Evolutionary conservation across 306 rosid species (phyloP).

Genomic region (Neltuma alba): DNA sequence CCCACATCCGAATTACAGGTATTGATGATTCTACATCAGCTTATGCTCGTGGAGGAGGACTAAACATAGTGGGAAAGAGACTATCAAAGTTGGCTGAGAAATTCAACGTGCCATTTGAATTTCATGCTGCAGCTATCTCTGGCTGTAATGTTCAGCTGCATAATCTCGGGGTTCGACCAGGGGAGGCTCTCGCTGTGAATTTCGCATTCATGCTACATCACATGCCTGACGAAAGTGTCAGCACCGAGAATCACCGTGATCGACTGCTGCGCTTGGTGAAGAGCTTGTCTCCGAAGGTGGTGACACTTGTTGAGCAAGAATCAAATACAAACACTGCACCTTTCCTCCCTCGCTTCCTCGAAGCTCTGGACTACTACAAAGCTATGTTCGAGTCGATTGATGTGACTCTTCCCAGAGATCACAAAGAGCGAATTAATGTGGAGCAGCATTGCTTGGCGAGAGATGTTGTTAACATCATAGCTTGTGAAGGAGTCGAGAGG

Average conservation of each 20-base stretch:
- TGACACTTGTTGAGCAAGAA: conserved; percentile 98
- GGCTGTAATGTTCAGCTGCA: conserved; percentile 71
- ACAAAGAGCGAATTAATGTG: conserved; percentile 79
- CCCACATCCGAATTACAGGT: conserved; percentile 93
- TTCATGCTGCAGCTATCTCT: conserved; percentile 72
- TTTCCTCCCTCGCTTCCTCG: conserved; percentile 78
- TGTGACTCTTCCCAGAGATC: conserved; percentile 73
- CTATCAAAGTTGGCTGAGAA: conserved; percentile 72
- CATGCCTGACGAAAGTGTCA: conserved; percentile 96
- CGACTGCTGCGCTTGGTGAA: conserved; percentile 76
- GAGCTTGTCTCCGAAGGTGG: conserved; percentile 89
- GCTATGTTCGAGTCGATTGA: conserved; percentile 97
- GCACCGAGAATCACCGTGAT: conserved; percentile 84
- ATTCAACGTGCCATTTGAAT: conserved; percentile 84
- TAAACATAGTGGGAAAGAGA: conserved; percentile 71
- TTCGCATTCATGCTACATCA: conserved; percentile 94
- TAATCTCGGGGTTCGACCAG: conserved; percentile 61
- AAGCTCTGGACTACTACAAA: conserved; percentile 72
- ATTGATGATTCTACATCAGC: conserved; percentile 83
- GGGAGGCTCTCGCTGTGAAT: conserved; percentile 87
- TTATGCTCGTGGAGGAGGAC: conserved; percentile 93
- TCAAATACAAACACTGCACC: conserved; percentile 87
- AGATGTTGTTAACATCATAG: conserved; percentile 90
- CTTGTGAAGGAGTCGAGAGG: conserved; percentile 92
- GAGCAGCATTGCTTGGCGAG: conserved; percentile 98